Evolutionary conservation across 371 early-diverging fungal species (phyloP), one percentile per base, ranked within the genome.

Genomic region (Chytridiales sp.): DNA sequence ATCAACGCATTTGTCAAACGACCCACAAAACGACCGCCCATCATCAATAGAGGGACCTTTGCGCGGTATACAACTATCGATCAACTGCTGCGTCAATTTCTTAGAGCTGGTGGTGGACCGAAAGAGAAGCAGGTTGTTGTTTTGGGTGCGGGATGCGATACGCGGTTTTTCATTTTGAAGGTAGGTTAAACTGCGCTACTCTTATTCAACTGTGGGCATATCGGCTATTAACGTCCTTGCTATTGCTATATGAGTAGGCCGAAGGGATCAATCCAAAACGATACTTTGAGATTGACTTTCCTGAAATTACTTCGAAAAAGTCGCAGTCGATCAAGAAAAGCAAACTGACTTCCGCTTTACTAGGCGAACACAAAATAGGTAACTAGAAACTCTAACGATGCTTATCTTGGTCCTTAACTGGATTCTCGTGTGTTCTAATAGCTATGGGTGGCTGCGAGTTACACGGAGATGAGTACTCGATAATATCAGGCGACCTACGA

Each of bases 251-350:
- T 8, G 46, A 46, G 9, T 46, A 76, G 73, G 27, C 47, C 15
- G 40, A 35, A 19, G 47, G 66, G 1, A 49, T 62, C 24, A 51
- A 69, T 3, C 78, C 74, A 1, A 54, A 62, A 24, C 64, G 71
- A 43, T 95, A 89, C 70, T 87, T 89, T 78, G 97, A 97, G 72
- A 76, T 95, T n/a, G 97, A 97, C 72, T 94, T 93, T 65, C 83
- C 87, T 2, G 90, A 94, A 57, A 82, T 91, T 8, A 91, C 92
- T 0, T 68, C 80, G 22, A 83, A 84, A 53, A 97, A 97, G 69
- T 85, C 88, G 3, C 72, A 76, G 41, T 73, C 74, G 0, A 85
- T 95, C 13, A 81, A 81, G 47, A 81, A 80, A 47, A 77, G 81
- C 30, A 75, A 75, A 32, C 69, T 62, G 5, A 67, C 93, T 26